Base-by-base conservation (phyloP, 805 yeast genomes). In the Diddensiella caesifluorescens region DNA sequence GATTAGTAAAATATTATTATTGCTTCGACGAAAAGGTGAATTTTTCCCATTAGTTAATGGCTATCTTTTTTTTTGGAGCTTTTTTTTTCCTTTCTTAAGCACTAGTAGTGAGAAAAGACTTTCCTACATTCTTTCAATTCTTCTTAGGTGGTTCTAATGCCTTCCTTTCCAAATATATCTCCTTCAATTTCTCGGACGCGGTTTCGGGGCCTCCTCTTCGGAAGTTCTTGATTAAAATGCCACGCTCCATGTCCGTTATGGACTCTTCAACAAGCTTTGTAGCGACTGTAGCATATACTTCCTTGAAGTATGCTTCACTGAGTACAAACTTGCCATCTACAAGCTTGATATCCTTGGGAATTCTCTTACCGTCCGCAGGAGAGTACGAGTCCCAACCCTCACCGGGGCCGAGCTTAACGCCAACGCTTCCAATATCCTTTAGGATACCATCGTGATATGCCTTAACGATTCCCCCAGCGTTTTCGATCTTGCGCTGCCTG, bases 361-460 rank as follows among this genome's bases (percentile, higher is more conserved):
- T 16, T 18, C 20, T 35, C n/a, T n/a, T n/a, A n/a, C n/a, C n/a
- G 13, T 38, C 52, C 3, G 3, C 9, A n/a, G 46, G 39, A 28
- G 26, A 29, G 18, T 59, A 55, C 4, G 62, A 57, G 35, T 58
- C 58, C 57, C 57, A 90, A 22, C 97, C 97, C 68, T 90, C 97
- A 41, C 90, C 95, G 7, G 65, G 63, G n/a, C 73, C 74, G 48
- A 90, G 74, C 10, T 61, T 60, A 20, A 79, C 65, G 25, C 92
- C 92, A 46, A 80, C 74, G 12, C 63, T 61, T 48, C 61, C 65
- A 50, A 87, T 69, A 35, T 61, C 67, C 23, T 71, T 74, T 51
- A 89, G 77, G 38, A 79, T 58, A 16, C 96, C 96, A 21, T 74
- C 67, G 57, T 76, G 77, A 60, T 77, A 82, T 6, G 96, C 95